A percentile compares a stretch with the other conserved stretches of the same genome.
These are phyloP conservation scores for Lipomyces sp. DNA, from an alignment of 805 yeast genomes.

Conservation along the genomic window DNA sequence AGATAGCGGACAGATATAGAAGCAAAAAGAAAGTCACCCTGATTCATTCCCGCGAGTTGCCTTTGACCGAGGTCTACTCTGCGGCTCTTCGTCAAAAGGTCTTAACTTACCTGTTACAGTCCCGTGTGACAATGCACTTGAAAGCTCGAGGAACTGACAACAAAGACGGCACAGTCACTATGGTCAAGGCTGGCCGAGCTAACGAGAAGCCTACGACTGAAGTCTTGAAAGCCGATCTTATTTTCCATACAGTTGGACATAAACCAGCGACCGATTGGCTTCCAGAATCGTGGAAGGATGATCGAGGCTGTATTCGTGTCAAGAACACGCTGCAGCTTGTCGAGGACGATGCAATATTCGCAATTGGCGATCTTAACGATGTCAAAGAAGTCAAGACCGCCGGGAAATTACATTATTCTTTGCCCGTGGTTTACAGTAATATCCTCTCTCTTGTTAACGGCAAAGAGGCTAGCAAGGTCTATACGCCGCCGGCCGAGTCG, in stretches of 20 bases:
- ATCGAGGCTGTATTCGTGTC: conserved; percentile 15
- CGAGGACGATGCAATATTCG: conserved; percentile 24
- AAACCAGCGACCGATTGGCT: conserved; percentile 20
- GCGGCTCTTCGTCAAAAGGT: conserved; percentile 28
- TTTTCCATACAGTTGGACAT: conserved; percentile 11
- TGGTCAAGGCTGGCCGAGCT: conserved; percentile 1
- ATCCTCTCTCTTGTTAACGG: conserved; percentile 17
- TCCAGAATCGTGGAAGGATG: conserved; percentile 24
- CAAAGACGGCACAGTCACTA: conserved; percentile 22
- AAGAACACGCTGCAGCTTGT: conserved; percentile 27
- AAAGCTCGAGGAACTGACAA: conserved; percentile 26
- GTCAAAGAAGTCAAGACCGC: conserved; percentile 26
- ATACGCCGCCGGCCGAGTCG: conserved; percentile 5
- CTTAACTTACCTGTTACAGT: conserved; percentile 28
- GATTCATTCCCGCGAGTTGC: conserved; percentile 34
- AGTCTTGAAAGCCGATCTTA: conserved; percentile 18
- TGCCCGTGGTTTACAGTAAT: conserved; percentile 17
- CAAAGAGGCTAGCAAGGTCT: not conserved
- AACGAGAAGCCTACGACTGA: conserved; percentile 12
- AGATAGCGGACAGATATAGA: conserved; percentile 50
- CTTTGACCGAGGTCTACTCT: conserved; percentile 30
- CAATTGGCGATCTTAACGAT: conserved; percentile 28
- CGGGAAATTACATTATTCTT: conserved; percentile 5
- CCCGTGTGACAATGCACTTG: conserved; percentile 36
- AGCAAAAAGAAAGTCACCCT: conserved; percentile 45